Evolutionary conservation across 257 asterid genomes (phyloP), one percentile per base, ranked within the genome.

Genomic region (Solanum ossicruentum): DNA sequence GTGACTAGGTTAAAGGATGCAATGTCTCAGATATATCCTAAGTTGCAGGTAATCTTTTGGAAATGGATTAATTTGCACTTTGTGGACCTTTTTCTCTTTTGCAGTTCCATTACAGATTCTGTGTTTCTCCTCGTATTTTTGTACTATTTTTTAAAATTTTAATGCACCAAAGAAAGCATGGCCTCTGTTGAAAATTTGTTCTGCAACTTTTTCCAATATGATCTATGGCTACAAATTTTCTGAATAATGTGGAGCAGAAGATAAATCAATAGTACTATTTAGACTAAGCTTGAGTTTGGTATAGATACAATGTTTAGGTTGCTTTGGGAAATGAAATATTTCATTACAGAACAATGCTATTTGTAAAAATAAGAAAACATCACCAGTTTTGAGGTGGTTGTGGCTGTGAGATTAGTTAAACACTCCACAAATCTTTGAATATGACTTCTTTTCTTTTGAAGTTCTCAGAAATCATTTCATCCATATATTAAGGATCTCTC

Each of bases 1-100:
- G 99, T 92, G 23, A 87, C 93, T 84, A 93, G 92, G 87, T 80
- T 95, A 91, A 95, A 93, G 91, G 98, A 96, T 73, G 96, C 95
- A 58, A 96, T 95, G 99, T 91, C 97, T 54, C 90, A 90, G 88
- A 89, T 91, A 85, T 95, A 95, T 85, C 95, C 92, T 45, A 92
- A 96, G 92, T 86, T 96, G 80, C 98, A 96, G 98, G 99, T 96
- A 89, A 57, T 43, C 41, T 63, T 56, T 18, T 41, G 39, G 61
- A 81, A 32, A 41, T 58, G 75, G 43, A 51, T 47, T 57, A 26
- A 51, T 78, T 16, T 23, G 58, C 82, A 51, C 63, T 23, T 23
- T 77, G 16, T 51, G 39, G 21, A 49, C 43, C 43, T 49, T 77
- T 49, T 13, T 0, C 61, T 21, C 45, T 4, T 15, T 49, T 75